Base-by-base conservation (phyloP, 2,329 filamentous ascomycete genomes). In the Elsinoe perseae region DNA sequence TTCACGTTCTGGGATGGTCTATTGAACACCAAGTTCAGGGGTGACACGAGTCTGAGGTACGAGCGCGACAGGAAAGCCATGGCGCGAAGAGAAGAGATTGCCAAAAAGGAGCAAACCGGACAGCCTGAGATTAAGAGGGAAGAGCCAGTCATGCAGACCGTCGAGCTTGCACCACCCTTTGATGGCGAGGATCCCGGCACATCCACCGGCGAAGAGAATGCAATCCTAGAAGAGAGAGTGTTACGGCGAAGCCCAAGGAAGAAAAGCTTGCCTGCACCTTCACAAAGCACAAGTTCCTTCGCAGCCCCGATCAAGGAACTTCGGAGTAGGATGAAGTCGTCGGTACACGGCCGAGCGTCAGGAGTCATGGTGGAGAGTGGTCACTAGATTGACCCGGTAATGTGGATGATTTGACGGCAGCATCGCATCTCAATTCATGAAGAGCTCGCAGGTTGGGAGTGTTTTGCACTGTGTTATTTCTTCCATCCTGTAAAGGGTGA, bases 1-100 rank as follows among this genome's bases (percentile, higher is more conserved):
- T 96, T 97, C 74, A 96, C 87, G 48, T 90, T 96, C 73, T 97
- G 93, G 89, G 93, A 98, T 69, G 78, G 81, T 46, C 67, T 90
- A 25, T 76, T 95, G 20, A 84, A 85, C 53, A 98, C 93, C 21
- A 86, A 83, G 71, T 96, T 90, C 84, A 82, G 80, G 58, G 83
- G 76, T 61, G 82, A 82, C 65, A 80, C 80, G 32, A 76, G 72
- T 61, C 74, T 76, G 32, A 76, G 80, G 54, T 85, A 85, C 60
- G 80, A 83, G 67, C 74, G 79, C 46, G 74, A 77, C 27, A 75
- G 77, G 27, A 70, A 77, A 18, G 73, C 75, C 2, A 56, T 56
- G 42, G 53, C 38, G 18, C 38, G 53, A 32, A 23, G 53, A n/a
- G 40, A 42, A 18, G 53, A 42, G 25, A 56, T 56, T 3, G 81